These are phyloP conservation scores for Patellifolia procumbens DNA, from an alignment of 179 eudicot genomes.

Conservation along the genomic window DNA sequence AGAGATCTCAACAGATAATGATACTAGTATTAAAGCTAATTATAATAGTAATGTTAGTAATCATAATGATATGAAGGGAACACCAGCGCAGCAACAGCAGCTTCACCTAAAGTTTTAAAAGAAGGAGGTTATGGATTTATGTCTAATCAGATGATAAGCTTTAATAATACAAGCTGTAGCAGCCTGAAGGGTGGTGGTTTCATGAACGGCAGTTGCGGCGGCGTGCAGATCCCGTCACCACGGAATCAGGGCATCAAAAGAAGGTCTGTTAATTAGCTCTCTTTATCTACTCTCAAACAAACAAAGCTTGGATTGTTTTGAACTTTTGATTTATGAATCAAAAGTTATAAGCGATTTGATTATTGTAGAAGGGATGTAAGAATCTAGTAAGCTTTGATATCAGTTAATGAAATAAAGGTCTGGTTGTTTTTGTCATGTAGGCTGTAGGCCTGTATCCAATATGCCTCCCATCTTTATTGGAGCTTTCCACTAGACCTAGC, in stretches of 20 bases:
- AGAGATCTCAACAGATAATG: conserved; percentile 49
- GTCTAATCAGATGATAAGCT: conserved; percentile 22
- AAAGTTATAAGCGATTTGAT: no score
- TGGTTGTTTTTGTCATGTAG: no score
- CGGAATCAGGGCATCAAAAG: conserved; percentile 69
- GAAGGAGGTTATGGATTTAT: conserved; percentile 30
- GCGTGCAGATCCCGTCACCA: conserved; percentile 76
- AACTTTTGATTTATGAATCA: no score
- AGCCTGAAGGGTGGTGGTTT: conserved; percentile 6
- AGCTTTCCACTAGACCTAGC: background rate
- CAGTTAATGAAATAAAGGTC: no score
- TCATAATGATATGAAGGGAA: background rate
- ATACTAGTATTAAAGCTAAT: background rate
- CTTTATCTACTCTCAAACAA: no score
- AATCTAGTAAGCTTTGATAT: no score
- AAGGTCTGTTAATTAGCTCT: conserved; percentile 45
- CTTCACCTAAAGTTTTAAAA: conserved; percentile 20
- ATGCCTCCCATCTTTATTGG: no score
- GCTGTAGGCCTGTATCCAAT: no score
- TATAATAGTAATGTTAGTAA: conserved; percentile 10
- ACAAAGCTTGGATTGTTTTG: no score
- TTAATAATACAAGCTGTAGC: conserved; percentile 13
- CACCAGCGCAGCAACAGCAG: background rate
- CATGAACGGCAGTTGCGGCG: conserved; percentile 22
- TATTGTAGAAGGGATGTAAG: no score